Evolutionary conservation across 148 eudicot genomes (phyloP).

Genomic region (Camellia sinensis): DNA sequence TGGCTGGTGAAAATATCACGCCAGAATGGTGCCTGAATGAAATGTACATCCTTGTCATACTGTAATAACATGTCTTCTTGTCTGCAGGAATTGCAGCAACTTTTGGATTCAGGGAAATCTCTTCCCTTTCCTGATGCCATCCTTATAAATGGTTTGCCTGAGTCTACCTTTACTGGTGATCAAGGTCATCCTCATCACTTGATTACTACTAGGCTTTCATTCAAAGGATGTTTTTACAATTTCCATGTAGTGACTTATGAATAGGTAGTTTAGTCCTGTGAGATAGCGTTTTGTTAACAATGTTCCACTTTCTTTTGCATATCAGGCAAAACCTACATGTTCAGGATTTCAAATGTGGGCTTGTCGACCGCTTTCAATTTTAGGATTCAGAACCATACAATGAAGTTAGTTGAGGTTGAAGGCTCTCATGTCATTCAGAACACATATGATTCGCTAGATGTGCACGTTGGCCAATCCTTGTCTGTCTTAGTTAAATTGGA

Average conservation of each 20-base stretch:
- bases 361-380: conserved; percentile 70
- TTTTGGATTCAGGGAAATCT: conserved; percentile 63
- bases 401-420: conserved; percentile 92
- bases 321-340: conserved; percentile 87
- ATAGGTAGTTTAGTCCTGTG: neutral
- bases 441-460: conserved; percentile 63
- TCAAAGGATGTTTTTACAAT: neutral
- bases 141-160: conserved; percentile 68
- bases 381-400: conserved; percentile 75
- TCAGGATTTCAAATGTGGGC: conserved; percentile 82
- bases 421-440: conserved; percentile 77
- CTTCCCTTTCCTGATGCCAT: conserved; percentile 71
- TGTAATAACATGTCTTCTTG: neutral
- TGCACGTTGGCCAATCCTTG: conserved; percentile 89
- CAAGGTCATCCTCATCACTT: conserved; percentile 49
- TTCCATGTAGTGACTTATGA: neutral
- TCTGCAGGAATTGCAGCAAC: conserved; percentile 53
- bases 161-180: conserved; percentile 58
- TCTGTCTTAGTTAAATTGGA: conserved; percentile 73
- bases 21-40: neutral
- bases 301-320: neutral
- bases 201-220: neutral
- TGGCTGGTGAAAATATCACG: too few relatives aligned
- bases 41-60: neutral
- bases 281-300: neutral